Conservation (phyloP, 805 yeast species). For the Candida succiphila region DNA sequence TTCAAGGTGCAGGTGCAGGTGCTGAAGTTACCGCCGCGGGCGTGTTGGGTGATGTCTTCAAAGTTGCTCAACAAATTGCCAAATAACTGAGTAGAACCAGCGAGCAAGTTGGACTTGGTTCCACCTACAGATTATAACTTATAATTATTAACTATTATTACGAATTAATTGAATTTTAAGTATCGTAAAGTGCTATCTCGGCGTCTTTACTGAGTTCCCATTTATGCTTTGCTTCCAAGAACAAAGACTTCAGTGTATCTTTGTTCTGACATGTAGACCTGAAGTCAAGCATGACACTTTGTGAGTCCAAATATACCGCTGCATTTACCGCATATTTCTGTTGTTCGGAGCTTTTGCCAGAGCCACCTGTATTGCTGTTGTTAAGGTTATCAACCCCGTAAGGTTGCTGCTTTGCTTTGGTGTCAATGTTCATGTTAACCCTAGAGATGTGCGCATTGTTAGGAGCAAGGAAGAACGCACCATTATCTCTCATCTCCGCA, state of each 20-base stretch:
- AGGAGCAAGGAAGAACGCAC: constrained; percentile 75
- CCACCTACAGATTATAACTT: background rate
- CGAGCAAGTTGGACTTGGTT: too few relatives aligned
- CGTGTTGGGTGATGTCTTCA: constrained; percentile 87
- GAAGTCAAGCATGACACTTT: constrained; percentile 62
- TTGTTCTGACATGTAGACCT: constrained; percentile 49
- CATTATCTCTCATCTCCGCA: constrained; percentile 75
- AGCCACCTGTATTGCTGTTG: too few relatives aligned
- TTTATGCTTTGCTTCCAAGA: constrained; percentile 45
- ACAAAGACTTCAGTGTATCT: constrained; percentile 36
- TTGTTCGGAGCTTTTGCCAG: constrained; percentile 7
- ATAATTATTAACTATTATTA: background rate
- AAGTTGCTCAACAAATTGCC: constrained; percentile 80
- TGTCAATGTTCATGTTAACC: constrained; percentile 37
- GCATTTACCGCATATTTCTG: too few relatives aligned
- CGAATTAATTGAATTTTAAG: background rate
- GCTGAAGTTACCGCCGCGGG: constrained; percentile 66
- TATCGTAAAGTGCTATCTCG: constrained; percentile 16
- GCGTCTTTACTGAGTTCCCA: constrained; percentile 28
- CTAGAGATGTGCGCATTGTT: constrained; percentile 77
- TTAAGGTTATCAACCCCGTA: constrained; percentile 1
- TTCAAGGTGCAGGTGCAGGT: constrained; percentile 97
- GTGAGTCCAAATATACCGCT: constrained; percentile 48
- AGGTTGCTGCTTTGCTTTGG: constrained; percentile 13
- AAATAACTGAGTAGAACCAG: too few relatives aligned